phyloP scores from a whole-genome alignment of 2,329 filamentous ascomycete species.

The Xylaria hypoxylon region DNA sequence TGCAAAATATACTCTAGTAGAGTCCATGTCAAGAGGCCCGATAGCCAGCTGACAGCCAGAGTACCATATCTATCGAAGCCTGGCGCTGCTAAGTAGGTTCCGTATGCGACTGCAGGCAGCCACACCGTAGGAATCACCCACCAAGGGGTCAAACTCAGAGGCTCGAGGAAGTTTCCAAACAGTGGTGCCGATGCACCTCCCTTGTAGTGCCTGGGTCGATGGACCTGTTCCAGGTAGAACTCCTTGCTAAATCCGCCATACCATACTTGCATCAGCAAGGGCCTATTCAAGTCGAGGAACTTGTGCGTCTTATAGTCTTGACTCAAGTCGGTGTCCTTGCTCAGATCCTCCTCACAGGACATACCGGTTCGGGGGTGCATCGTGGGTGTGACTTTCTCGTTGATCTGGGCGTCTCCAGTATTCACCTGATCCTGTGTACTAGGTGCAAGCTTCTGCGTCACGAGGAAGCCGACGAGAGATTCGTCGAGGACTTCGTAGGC shows the following conservation, averaged over 20 bases:
- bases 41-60: slow-evolving; percentile 71
- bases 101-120: slow-evolving; percentile 83
- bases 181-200: slow-evolving; percentile 91
- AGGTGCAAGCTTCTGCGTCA: slow-evolving; percentile 64
- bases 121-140: slow-evolving; percentile 87
- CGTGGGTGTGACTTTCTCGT: slow-evolving; percentile 47
- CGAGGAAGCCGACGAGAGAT: slow-evolving; percentile 83
- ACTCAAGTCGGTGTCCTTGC: slow-evolving; percentile 80
- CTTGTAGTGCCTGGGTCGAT: slow-evolving; percentile 94
- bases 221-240: slow-evolving; percentile 98
- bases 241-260: slow-evolving; percentile 87
- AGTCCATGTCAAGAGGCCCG: slow-evolving; percentile 85
- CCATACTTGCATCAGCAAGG: slow-evolving; percentile 90
- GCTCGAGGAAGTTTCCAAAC: slow-evolving; percentile 98
- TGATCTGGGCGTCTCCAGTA: slow-evolving; percentile 52
- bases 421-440: slow-evolving; percentile 51
- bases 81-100: slow-evolving; percentile 71
- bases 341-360: slow-evolving; percentile 88
- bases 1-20: slow-evolving; percentile 91
- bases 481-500: slow-evolving; percentile 98
- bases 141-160: slow-evolving; percentile 95
- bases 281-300: slow-evolving; percentile 89
- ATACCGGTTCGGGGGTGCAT: slow-evolving; percentile 81
- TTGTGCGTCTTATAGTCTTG: slow-evolving; percentile 90
- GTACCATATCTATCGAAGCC: slow-evolving; percentile 65